These are phyloP conservation scores for Candida berthetii DNA, from an alignment of 805 yeast species.

Conservation along the genomic window DNA sequence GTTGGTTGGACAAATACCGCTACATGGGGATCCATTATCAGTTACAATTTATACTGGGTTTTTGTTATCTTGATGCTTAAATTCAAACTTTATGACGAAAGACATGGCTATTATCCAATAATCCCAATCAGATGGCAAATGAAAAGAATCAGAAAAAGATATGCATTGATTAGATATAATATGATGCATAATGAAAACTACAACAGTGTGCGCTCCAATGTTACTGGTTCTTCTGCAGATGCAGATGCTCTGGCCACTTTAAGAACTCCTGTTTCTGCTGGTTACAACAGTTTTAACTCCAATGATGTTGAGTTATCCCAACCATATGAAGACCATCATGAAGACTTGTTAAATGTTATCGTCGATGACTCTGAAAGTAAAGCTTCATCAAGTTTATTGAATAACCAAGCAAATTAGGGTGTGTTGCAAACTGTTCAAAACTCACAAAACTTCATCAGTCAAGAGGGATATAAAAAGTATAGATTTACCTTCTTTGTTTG, in stretches of 20 bases:
- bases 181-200: conserved; percentile 27
- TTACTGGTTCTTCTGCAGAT: background rate
- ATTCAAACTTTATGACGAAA: conserved; percentile 46
- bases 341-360: conserved; percentile 1
- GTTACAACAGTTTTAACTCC: conserved; percentile 1
- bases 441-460: too few species aligned
- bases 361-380: conserved; percentile 9
- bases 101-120: conserved; percentile 51
- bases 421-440: too few species aligned
- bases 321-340: background rate
- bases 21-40: conserved; percentile 77
- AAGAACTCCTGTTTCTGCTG: background rate
- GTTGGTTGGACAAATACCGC: conserved; percentile 95
- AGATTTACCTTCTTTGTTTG: too few species aligned
- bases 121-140: conserved; percentile 62
- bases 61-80: conserved; percentile 38
- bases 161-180: conserved; percentile 23
- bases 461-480: too few species aligned
- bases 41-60: conserved; percentile 73
- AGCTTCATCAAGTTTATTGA: conserved; percentile 12
- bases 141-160: conserved; percentile 39
- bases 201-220: background rate
- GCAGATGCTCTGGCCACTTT: conserved; percentile 1
- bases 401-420: background rate
- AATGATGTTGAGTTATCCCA: background rate